A percentile compares a stretch with the other conserved stretches of the same genome.
phyloP scores from a whole-genome alignment of 2,329 filamentous ascomycete species.

The Botrytis deweyae region DNA sequence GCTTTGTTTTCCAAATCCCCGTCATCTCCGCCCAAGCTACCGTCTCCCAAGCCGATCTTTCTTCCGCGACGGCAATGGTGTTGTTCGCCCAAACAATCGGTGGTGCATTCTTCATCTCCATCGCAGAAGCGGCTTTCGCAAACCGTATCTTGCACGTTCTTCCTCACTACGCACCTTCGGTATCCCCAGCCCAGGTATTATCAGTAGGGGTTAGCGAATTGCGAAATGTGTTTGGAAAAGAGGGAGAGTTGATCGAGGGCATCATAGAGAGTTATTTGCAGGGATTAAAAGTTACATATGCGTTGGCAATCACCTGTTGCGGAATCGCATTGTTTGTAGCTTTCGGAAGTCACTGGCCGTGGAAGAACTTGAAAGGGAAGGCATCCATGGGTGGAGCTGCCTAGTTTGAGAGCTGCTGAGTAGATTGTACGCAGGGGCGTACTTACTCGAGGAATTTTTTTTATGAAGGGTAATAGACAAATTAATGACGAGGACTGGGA shows the following conservation, averaged over 20 bases:
- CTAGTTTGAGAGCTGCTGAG: neutral
- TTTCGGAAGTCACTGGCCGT: conserved; percentile 42
- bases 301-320: conserved; percentile 52
- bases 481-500: neutral
- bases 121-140: conserved; percentile 49
- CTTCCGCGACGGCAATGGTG: conserved; percentile 49
- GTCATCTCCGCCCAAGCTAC: conserved; percentile 42
- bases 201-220: conserved; percentile 56
- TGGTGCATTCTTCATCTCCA: conserved; percentile 51
- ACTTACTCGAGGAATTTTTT: neutral
- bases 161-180: conserved; percentile 40
- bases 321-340: conserved; percentile 43
- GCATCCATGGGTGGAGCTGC: conserved; percentile 29
- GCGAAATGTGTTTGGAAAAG: conserved; percentile 46
- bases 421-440: no score
- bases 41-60: conserved; percentile 45
- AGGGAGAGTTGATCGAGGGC: conserved; percentile 47
- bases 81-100: conserved; percentile 50
- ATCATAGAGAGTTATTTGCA: conserved; percentile 63
- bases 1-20: conserved; percentile 52
- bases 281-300: conserved; percentile 62
- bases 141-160: conserved; percentile 46
- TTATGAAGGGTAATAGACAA: neutral
- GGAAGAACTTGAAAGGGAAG: conserved; percentile 36
- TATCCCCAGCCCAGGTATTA: conserved; percentile 43